phyloP scores from a whole-genome alignment of 176 grass and related monocot genomes.

The Oryza meyeriana region DNA sequence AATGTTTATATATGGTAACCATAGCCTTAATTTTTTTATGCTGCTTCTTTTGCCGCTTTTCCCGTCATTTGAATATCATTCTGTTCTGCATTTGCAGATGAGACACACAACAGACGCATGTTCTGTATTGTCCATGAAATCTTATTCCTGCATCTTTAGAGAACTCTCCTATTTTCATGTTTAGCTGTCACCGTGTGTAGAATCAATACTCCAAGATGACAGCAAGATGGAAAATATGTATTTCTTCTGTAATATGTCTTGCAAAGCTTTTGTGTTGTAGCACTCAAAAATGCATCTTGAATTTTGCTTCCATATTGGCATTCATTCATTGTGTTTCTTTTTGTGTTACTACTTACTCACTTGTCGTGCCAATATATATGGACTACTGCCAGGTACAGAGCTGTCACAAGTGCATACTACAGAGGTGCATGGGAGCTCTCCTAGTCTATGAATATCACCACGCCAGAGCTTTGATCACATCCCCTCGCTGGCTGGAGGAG shows the following conservation, averaged over 20 bases:
- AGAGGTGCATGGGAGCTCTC: conserved; percentile 54
- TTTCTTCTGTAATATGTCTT: neutral
- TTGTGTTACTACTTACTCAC: neutral
- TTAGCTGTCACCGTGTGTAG: neutral
- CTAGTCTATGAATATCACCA: conserved; percentile 59
- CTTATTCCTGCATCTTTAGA: neutral
- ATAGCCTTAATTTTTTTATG: neutral
- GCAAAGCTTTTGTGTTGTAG: neutral
- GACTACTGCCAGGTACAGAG: conserved; percentile 41
- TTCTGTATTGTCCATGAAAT: neutral
- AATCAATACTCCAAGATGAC: neutral
- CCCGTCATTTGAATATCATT: neutral
- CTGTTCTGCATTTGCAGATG: neutral
- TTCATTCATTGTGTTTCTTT: neutral
- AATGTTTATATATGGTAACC: neutral
- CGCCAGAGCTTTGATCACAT: conserved; percentile 56
- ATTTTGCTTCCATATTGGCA: neutral
- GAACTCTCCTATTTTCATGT: neutral
- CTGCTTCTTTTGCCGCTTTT: neutral
- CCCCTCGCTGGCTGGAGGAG: conserved; percentile 57
- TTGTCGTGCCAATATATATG: conserved; percentile 7
- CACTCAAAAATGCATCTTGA: neutral
- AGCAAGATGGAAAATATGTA: neutral
- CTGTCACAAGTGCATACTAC: conserved; percentile 60
- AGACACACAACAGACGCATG: neutral